phyloP scores from a whole-genome alignment of 73 alveolate species.

The Loxodes magnus region DNA sequence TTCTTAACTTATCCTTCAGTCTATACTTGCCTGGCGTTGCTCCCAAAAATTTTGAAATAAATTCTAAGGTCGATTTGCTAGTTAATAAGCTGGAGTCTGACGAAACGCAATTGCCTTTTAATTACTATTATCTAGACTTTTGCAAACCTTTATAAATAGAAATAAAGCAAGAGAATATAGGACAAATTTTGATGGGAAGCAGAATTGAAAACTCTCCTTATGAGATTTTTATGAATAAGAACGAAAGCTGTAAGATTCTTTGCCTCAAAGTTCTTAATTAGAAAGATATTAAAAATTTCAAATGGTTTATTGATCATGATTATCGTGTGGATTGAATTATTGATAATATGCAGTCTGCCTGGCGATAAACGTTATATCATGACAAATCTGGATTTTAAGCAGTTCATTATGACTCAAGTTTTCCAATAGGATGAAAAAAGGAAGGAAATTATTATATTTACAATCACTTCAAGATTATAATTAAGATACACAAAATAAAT shows the following conservation, averaged over 20 bases:
- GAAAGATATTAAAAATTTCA: not conserved
- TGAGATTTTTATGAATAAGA: not conserved
- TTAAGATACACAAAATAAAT: constrained; percentile 2
- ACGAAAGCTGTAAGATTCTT: not conserved
- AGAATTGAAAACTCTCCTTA: constrained; percentile 8
- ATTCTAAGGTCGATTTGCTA: not conserved
- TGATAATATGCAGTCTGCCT: constrained; percentile 8
- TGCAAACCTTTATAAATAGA: not conserved
- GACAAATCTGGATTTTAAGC: not conserved
- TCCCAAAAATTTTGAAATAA: constrained; percentile 2
- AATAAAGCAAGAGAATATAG: not conserved
- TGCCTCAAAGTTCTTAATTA: not conserved
- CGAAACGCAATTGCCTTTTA: constrained; percentile 6
- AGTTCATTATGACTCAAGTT: not conserved
- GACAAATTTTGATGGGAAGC: constrained; percentile 1
- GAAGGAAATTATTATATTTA: not conserved
- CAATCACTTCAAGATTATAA: constrained; percentile 1
- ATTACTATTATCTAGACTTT: constrained; percentile 11
- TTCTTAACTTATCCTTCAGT: too few relatives aligned
- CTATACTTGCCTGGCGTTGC: constrained; percentile 5
- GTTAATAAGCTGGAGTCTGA: constrained; percentile 11
- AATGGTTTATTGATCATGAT: constrained; percentile 11
- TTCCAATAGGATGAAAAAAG: constrained; percentile 2
- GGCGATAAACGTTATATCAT: not conserved
- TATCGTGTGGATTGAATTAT: not conserved